Base-by-base conservation (phyloP, 176 grass and related monocot genomes). In the Triticum aestivum region DNA sequence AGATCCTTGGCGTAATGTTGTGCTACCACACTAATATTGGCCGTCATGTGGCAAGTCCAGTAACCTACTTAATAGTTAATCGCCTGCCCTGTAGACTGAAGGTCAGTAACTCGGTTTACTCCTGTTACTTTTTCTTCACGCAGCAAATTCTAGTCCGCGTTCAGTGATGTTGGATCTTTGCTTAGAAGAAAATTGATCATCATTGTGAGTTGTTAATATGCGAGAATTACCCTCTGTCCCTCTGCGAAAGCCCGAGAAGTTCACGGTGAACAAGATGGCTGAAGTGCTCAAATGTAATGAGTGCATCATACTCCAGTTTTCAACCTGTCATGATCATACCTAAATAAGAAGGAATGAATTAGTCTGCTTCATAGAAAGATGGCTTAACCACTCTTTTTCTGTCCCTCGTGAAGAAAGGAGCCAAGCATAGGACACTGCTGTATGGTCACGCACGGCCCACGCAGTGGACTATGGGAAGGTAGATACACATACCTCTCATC, bases 381-480 rank as follows among this genome's bases (percentile, higher is more conserved):
- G 52, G 59, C 9, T 88, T 76, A 51, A 77, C 27, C 42, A 49
- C 51, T 54, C 51, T 1, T 69, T 81, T 86, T 37, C n/a, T 75
- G 5, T 37, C 38, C 29, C 51, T 77, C 41, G 29, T 62, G 83
- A 75, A 69, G 78, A 63, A 89, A 37, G 49, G 10, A 86, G 63
- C 63, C 62, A 77, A 37, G 88, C 83, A 86, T 86, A 86, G 27
- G 88, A 86, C 88, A 61, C 45, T 89, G 88, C 70, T 10, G 24
- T 24, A 24, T 81, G 77, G 58, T 75, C 33, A 24, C 39, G 42
- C 42, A 38, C 37, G 64, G 23, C 44, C 34, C 76, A 65, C 59
- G 82, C 32, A 75, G 73, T 37, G 14, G 51, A 73, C 32, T 83
- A 17, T 2, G 29, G 81, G 67, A 73, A 44, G 76, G 12, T 80